Evolutionary conservation across 208 protist species (phyloP).

Genomic region (Porcisia deanei): DNA sequence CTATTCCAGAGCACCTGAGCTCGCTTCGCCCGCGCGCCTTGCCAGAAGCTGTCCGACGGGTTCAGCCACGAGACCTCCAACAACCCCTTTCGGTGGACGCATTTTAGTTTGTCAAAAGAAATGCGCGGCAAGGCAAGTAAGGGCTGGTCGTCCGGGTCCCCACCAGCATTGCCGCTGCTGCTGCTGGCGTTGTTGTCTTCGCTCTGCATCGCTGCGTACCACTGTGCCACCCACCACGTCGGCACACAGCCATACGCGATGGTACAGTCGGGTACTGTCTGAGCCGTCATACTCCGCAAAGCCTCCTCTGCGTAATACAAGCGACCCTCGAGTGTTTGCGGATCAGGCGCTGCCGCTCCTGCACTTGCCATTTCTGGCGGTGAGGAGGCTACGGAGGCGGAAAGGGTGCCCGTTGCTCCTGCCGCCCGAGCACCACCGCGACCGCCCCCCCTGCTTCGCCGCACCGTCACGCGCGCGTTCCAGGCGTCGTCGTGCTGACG

Average conservation of each 20-base stretch:
- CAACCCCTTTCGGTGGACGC: constrained; percentile 55
- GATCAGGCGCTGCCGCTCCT: constrained; percentile 12
- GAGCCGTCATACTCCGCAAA: constrained; percentile 24
- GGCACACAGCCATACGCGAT: constrained; percentile 68
- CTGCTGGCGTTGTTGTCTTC: constrained; percentile 11
- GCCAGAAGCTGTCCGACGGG: constrained; percentile 73
- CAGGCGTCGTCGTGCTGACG: constrained; percentile 36
- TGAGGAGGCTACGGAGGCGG: background rate
- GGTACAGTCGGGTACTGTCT: constrained; percentile 24
- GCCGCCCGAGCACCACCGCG: constrained; percentile 3
- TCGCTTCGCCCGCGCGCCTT: constrained; percentile 47
- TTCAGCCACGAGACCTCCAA: constrained; percentile 67
- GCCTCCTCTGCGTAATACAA: constrained; percentile 39
- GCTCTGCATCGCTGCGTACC: constrained; percentile 53
- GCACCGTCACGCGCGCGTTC: constrained; percentile 31
- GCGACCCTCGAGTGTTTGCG: constrained; percentile 25
- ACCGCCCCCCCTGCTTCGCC: constrained; percentile 19
- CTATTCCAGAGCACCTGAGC: constrained; percentile 42
- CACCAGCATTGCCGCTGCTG: background rate
- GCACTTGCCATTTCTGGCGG: background rate
- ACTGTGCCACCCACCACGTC: constrained; percentile 78
- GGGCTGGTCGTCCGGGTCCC: background rate
- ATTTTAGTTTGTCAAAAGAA: constrained; percentile 42
- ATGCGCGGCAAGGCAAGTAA: constrained; percentile 29
- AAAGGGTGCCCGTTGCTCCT: background rate